These are phyloP conservation scores for Aureobasidium pullulans DNA, from an alignment of 2,329 filamentous ascomycete species.

Conservation along the genomic window DNA sequence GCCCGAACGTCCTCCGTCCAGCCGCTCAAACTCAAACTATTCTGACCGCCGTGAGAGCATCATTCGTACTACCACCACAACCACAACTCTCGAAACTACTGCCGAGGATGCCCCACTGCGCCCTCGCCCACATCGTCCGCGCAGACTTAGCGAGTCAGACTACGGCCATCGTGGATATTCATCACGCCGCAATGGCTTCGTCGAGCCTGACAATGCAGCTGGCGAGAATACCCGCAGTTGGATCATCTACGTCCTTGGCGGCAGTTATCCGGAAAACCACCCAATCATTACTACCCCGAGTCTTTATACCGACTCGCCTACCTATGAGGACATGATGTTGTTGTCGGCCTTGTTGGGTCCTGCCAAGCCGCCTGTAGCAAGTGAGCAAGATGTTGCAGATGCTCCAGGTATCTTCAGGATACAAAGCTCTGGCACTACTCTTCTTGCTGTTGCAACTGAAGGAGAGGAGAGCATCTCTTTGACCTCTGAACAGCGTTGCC, in stretches of 20 bases:
- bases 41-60: constrained; percentile 31
- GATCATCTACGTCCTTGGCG: constrained; percentile 66
- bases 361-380: constrained; percentile 61
- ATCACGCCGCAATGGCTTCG: constrained; percentile 56
- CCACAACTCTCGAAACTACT: constrained; percentile 30
- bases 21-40: constrained; percentile 13
- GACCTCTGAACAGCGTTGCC: constrained; percentile 46
- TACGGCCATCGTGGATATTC: constrained; percentile 31
- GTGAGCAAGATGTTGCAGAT: constrained; percentile 54
- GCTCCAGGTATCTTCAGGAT: constrained; percentile 56
- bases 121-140: constrained; percentile 41
- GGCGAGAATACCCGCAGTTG: constrained; percentile 55
- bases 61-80: constrained; percentile 27
- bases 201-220: constrained; percentile 49
- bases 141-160: constrained; percentile 53
- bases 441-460: constrained; percentile 26
- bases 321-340: constrained; percentile 66
- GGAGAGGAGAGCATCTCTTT: constrained; percentile 25
- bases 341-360: constrained; percentile 60
- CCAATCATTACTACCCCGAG: constrained; percentile 63
- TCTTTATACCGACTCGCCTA: constrained; percentile 62
- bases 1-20: constrained; percentile 11
- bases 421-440: constrained; percentile 23
- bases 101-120: constrained; percentile 26
- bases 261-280: constrained; percentile 62